phyloP scores from a whole-genome alignment of 768 basidiomycete genomes.

The Lanmaoa pseudosensibilis region DNA sequence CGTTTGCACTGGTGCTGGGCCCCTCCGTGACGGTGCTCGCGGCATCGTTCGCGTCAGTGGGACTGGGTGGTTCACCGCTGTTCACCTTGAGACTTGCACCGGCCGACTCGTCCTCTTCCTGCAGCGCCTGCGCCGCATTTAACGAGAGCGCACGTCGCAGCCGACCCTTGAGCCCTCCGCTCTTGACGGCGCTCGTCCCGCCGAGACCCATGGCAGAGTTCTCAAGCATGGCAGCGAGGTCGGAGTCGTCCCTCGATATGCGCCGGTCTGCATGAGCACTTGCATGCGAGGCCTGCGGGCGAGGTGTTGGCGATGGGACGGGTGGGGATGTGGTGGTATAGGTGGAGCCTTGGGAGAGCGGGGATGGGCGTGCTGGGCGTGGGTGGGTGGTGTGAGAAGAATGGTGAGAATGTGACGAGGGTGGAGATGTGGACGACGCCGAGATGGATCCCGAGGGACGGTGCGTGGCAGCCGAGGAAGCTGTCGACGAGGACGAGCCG shows the following conservation, averaged over 20 bases:
- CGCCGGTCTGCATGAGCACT: conserved; percentile 67
- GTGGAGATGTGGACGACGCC: conserved; percentile 29
- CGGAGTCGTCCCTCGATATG: conserved; percentile 76
- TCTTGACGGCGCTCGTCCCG: conserved; percentile 41
- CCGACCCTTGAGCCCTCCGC: conserved; percentile 74
- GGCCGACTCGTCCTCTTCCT: conserved; percentile 40
- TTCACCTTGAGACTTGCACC: conserved; percentile 21
- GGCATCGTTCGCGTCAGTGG: conserved; percentile 28
- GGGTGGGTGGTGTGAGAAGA: conserved; percentile 28
- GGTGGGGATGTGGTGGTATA: conserved; percentile 18
- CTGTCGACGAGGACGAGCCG: conserved; percentile 29
- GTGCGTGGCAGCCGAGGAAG: conserved; percentile 20
- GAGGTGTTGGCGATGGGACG: conserved; percentile 13
- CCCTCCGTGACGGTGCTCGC: conserved; percentile 38
- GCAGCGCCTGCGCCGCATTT: conserved; percentile 56
- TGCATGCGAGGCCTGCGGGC: conserved; percentile 35
- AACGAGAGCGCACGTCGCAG: conserved; percentile 73
- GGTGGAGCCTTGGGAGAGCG: conserved; percentile 35
- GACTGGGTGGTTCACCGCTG: conserved; percentile 34
- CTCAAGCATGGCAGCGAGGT: conserved; percentile 55
- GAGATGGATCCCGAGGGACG: conserved; percentile 30
- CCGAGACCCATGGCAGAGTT: conserved; percentile 40
- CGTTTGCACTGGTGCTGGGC: background rate
- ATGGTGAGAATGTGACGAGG: conserved; percentile 31
- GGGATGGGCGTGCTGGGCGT: conserved; percentile 34